A percentile compares a stretch with the other conserved stretches of the same genome.
Evolutionary conservation across 371 early-diverging fungal genomes (phyloP).

Genomic region (Mortierella sp.): DNA sequence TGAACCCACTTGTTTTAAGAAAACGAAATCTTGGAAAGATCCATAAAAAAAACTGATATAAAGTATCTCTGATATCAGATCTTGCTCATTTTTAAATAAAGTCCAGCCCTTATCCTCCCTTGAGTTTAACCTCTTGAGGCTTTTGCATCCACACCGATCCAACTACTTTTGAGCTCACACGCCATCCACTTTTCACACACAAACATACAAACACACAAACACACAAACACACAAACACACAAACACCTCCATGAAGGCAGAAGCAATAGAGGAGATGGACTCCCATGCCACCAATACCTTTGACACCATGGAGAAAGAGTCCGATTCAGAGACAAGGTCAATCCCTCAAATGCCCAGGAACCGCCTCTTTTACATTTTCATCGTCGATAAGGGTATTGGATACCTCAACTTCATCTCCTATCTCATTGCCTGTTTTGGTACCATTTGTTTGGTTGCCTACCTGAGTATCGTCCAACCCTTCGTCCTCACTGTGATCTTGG

Average conservation of each 20-base stretch:
- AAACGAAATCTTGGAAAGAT: neutral
- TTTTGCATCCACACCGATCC: neutral
- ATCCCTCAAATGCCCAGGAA: neutral
- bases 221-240: neutral
- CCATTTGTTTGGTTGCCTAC: constrained; percentile 69
- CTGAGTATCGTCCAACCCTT: constrained; percentile 60
- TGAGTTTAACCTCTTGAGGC: constrained; percentile 2
- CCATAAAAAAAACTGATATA: neutral
- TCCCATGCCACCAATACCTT: neutral
- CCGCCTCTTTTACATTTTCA: constrained; percentile 46
- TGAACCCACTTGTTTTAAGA: neutral
- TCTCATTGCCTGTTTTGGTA: constrained; percentile 65
- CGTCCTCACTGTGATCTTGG: constrained; percentile 43
- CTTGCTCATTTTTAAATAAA: constrained; percentile 4
- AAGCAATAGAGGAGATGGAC: neutral
- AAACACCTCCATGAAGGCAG: neutral
- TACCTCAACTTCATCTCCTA: constrained; percentile 66
- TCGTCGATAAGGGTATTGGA: constrained; percentile 61
- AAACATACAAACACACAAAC: neutral
- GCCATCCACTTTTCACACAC: neutral
- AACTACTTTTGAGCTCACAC: neutral
- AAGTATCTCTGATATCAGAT: neutral
- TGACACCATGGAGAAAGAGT: neutral
- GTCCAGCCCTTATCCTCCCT: neutral
- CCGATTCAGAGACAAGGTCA: neutral